Conservation (phyloP, 1,139 yeast genomes). For the Taphrina betulina region DNA sequence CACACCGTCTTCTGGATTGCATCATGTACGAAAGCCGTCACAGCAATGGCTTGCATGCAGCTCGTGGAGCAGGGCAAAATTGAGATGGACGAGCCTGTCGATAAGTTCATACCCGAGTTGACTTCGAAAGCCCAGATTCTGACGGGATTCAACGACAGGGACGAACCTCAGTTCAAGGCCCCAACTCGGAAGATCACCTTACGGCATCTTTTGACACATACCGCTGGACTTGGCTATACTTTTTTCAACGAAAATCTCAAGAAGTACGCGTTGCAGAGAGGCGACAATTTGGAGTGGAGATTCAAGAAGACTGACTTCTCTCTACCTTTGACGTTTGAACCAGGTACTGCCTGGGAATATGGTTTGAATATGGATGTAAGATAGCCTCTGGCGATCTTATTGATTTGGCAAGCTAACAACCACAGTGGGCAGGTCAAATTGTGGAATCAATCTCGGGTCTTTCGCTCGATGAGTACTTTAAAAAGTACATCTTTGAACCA, state of each 20-base stretch:
- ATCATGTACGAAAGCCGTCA: conserved; percentile 52
- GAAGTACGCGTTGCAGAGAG: conserved; percentile 30
- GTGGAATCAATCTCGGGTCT: conserved; percentile 51
- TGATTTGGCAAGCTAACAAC: too few species aligned
- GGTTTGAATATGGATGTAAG: conserved; percentile 57
- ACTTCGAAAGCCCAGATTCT: conserved; percentile 48
- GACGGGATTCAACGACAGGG: conserved; percentile 47
- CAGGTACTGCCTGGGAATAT: conserved; percentile 55
- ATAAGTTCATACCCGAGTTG: conserved; percentile 49
- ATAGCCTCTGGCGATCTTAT: too few species aligned
- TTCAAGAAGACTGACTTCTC: conserved; percentile 37
- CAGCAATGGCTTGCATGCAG: background rate
- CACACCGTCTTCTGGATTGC: conserved; percentile 46
- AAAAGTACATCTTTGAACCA: conserved; percentile 50
- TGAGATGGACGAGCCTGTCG: conserved; percentile 48
- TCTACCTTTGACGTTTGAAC: conserved; percentile 53
- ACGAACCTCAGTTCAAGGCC: conserved; percentile 45
- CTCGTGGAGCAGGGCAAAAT: conserved; percentile 52
- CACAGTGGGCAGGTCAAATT: conserved; percentile 56
- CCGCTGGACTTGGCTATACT: conserved; percentile 53
- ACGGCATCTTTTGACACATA: conserved; percentile 54
- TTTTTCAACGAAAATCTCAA: conserved; percentile 42
- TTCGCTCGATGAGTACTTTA: conserved; percentile 49
- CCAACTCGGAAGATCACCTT: conserved; percentile 50
- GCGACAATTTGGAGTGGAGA: conserved; percentile 35